These are phyloP conservation scores for Claviceps paspali DNA, from an alignment of 2,329 filamentous ascomycete species.

Conservation along the genomic window DNA sequence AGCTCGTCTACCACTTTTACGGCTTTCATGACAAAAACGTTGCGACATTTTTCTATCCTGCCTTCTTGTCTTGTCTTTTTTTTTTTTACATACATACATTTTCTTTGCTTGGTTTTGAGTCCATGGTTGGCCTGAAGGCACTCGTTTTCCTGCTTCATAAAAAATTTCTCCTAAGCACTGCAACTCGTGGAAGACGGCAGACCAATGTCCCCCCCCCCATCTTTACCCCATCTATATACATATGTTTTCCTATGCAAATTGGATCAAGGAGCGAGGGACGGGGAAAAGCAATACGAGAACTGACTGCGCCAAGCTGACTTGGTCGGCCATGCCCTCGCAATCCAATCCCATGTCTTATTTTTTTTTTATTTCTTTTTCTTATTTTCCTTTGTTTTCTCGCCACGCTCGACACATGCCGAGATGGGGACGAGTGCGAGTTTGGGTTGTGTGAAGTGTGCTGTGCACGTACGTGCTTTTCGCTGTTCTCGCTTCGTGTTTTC, in stretches of 20 bases:
- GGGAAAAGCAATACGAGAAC: conserved; percentile 1
- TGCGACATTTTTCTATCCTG: no score
- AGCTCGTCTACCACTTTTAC: background rate
- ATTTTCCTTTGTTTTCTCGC: background rate
- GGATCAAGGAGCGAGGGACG: conserved; percentile 2
- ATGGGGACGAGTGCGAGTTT: background rate
- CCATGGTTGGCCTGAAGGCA: no score
- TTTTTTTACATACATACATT: no score
- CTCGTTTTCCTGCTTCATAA: background rate
- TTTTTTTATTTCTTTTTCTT: background rate
- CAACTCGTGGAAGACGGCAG: background rate
- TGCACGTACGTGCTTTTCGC: background rate
- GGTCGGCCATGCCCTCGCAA: conserved; percentile 3
- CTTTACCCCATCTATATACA: background rate
- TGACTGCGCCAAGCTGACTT: conserved; percentile 2
- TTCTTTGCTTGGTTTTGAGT: no score
- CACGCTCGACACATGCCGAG: background rate
- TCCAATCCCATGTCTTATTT: background rate
- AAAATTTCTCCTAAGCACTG: background rate
- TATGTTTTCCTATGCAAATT: conserved; percentile 6
- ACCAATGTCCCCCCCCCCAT: background rate
- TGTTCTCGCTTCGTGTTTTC: background rate
- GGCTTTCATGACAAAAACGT: conserved; percentile 5
- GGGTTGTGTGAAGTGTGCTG: background rate
- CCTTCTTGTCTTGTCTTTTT: background rate